Base-by-base conservation (phyloP, 768 basidiomycete species). In the Hortiboletus campestris region DNA sequence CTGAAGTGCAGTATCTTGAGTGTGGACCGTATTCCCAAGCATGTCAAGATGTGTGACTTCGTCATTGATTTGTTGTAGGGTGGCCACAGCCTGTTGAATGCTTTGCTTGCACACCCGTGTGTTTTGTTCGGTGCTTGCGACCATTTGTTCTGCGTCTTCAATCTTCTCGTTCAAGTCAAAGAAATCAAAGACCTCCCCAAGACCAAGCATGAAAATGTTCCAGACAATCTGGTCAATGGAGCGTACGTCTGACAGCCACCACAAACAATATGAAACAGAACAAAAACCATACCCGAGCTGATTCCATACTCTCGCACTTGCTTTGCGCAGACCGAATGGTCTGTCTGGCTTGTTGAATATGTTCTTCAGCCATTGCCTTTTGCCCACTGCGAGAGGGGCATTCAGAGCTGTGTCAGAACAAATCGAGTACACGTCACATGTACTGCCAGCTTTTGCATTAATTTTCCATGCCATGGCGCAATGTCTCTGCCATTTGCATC, bases 81-180 rank as follows among this genome's bases (percentile, higher is more conserved):
- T 51, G 12, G 22, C 39, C 13, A 48, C 2, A 3, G 61, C 60
- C 1, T 34, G 61, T 11, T 42, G 59, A 16, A 62, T 44, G 38
- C 55, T 62, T 22, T 62, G 34, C 25, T 53, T 22, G 29, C 60
- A 57, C 1, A 13, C 20, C 8, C 17, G 32, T 29, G n/a, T 41
- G 25, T 53, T 57, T n/a, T n/a, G 31, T 42, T 42, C 22, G 3
- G 60, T 55, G 12, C 38, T 51, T 3, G 55, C 31, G 36, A 62
- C n/a, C 16, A 29, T 58, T 32, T 55, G 49, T 28, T 51, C 49
- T 1, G 60, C 48, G 2, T 13, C 16, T 11, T 50, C 51, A 7
- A 62, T 58, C 14, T 62, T 60, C 40, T 57, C 51, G 31, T 62
- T 62, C 42, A 62, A 17, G 46, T 62, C 55, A 20, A 62, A 62